Conservation (phyloP, 2,329 filamentous ascomycete species). For the Fulvia fulva region DNA sequence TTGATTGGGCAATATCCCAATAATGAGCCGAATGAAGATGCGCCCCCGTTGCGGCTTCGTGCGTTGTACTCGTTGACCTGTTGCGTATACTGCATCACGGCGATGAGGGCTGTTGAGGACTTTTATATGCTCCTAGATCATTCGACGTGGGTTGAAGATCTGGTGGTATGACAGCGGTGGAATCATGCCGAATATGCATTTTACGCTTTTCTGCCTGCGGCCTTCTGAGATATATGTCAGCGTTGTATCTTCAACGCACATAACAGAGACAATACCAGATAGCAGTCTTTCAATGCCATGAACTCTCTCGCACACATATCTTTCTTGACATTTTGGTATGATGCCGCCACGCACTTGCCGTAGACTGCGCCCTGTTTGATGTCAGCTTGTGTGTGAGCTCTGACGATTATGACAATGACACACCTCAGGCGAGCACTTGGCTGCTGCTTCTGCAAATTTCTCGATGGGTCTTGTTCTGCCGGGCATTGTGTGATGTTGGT, state of each 20-base stretch:
- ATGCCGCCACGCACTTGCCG: constrained; percentile 83
- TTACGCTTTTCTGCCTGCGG: constrained; percentile 27
- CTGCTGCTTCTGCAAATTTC: constrained; percentile 62
- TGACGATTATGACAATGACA: constrained; percentile 10
- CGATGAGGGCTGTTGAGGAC: no score
- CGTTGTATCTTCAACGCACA: neutral
- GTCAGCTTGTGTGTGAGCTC: neutral
- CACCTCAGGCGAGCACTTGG: constrained; percentile 65
- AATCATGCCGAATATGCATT: neutral
- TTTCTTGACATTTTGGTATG: constrained; percentile 86
- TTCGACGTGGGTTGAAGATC: no score
- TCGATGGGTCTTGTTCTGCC: constrained; percentile 60
- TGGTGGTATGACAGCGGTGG: no score
- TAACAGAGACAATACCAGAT: constrained; percentile 58
- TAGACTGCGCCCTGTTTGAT: constrained; percentile 68
- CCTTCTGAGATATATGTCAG: constrained; percentile 22
- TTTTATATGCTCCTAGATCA: no score
- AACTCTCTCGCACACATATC: constrained; percentile 89
- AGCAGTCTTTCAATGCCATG: constrained; percentile 79
- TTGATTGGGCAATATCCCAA: no score
- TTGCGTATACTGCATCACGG: no score
- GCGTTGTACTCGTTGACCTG: no score
- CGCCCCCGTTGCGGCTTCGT: no score
- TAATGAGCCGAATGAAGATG: no score
- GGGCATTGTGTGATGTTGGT: constrained; percentile 30